Percentiles rank a stretch among this genome's conserved stretches.
phyloP scores from a whole-genome alignment of 1,139 yeast genomes.

The Candida gigantensis region DNA sequence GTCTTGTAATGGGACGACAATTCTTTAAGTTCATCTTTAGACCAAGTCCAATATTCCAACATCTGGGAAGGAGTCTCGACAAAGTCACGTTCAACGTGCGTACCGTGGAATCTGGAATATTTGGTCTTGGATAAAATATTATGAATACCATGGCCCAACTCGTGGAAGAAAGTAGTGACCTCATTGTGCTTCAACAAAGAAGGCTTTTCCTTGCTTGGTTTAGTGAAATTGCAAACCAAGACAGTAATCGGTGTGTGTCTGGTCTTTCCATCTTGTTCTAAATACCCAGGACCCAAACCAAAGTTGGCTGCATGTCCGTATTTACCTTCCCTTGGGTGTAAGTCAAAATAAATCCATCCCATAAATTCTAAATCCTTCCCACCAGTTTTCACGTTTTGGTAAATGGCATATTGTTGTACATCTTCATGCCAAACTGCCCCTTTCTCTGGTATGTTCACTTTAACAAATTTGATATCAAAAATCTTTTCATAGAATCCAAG shows the following conservation, averaged over 20 bases:
- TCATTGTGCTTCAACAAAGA: conserved; percentile 76
- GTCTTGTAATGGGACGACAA: conserved; percentile 69
- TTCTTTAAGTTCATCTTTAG: conserved; percentile 54
- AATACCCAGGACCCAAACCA: conserved; percentile 64
- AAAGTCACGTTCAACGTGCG: conserved; percentile 77
- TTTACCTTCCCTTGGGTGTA: conserved; percentile 84
- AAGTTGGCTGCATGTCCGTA: conserved; percentile 88
- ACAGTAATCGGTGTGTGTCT: conserved; percentile 71
- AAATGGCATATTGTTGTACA: conserved; percentile 73
- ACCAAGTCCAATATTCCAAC: conserved; percentile 91
- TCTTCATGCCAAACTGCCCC: conserved; percentile 68
- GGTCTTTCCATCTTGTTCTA: conserved; percentile 46
- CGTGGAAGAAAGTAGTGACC: conserved; percentile 85
- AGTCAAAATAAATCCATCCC: conserved; percentile 79
- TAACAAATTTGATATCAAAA: conserved; percentile 66
- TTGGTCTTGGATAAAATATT: conserved; percentile 67
- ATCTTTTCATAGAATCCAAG: conserved; percentile 66
- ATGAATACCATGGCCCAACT: conserved; percentile 88
- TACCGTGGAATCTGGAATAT: conserved; percentile 71
- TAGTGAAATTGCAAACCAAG: conserved; percentile 81
- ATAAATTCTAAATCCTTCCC: conserved; percentile 53
- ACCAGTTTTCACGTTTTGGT: conserved; percentile 53
- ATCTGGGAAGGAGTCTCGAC: conserved; percentile 91
- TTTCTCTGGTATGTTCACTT: conserved; percentile 39
- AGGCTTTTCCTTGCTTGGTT: conserved; percentile 70